Base-by-base conservation (phyloP, 139 green algal genomes). In the Chlorella vulgaris region DNA sequence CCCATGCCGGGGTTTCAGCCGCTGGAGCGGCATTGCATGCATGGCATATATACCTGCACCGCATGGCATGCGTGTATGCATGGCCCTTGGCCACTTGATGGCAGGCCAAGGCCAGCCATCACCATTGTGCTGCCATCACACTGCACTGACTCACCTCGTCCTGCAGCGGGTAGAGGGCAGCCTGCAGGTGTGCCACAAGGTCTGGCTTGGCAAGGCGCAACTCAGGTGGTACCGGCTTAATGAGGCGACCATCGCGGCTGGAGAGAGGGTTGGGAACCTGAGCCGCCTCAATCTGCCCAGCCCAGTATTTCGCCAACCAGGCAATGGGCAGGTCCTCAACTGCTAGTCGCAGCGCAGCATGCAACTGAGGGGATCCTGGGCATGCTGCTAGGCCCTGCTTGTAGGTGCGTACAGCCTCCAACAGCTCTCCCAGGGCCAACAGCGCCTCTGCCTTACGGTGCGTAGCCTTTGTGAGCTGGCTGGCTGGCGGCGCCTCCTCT, bases 231-330 rank as follows among this genome's bases (percentile, higher is more conserved):
- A 90, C 76, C 4, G 38, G 68, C 69, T 83, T 83, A 24, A 90
- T 69, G 7, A 86, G 69, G 42, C 61, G 78, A 33, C 86, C 86
- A n/a, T 90, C 86, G 1, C 86, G 69, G 2, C 26, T 51, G 43
- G 84, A 89, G 8, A 90, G 69, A 26, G 58, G 75, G 60, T 77
- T 68, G 53, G 84, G 85, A 5, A 22, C 38, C 58, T 89, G 74
- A 21, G 75, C 85, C 18, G 65, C 55, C 35, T 70, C 55, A 13
- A 88, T 42, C 1, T 58, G 29, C 21, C 42, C 19, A 26, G 42
- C 63, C 84, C 84, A 88, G 76, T 83, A 85, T 47, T 50, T 40
- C 21, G 84, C 81, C 31, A 86, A 63, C 84, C 84, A 88, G 33
- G 24, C 28, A 33, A 63, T 26, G 26, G 78, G 71, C 55, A 85